Evolutionary conservation across 495 filamentous ascomycete genomes (phyloP).

Genomic region (Chaetomium fimeti): DNA sequence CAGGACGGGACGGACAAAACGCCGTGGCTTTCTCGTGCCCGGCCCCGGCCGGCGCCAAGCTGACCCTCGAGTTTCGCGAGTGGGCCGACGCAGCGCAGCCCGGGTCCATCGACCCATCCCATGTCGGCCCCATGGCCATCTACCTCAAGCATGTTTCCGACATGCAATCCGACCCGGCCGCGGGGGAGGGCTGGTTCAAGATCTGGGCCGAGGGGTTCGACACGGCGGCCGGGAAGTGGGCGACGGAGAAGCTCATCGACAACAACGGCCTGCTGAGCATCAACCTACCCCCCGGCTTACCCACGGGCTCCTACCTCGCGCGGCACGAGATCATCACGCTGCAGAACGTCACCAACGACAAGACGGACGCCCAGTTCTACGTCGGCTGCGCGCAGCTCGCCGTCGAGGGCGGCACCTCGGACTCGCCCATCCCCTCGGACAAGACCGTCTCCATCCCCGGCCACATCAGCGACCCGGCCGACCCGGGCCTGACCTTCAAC

Average conservation of each 20-base stretch:
- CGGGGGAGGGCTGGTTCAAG: constrained; percentile 77
- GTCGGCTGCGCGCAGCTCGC: constrained; percentile 70
- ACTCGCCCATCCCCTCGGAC: constrained; percentile 37
- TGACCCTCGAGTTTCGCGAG: constrained; percentile 63
- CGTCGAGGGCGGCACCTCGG: constrained; percentile 46
- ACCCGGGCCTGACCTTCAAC: constrained; percentile 60
- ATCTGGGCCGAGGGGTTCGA: constrained; percentile 69
- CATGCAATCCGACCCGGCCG: constrained; percentile 38
- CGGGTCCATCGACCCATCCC: constrained; percentile 58
- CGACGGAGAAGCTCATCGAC: constrained; percentile 63
- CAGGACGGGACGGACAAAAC: constrained; percentile 56
- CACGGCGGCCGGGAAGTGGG: constrained; percentile 53
- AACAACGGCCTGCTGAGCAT: constrained; percentile 63
- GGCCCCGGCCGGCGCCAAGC: constrained; percentile 49
- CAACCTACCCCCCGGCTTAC: constrained; percentile 57
- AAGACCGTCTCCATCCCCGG: constrained; percentile 62
- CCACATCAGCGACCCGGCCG: constrained; percentile 48
- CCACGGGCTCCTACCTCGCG: constrained; percentile 64
- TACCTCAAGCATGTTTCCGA: constrained; percentile 66
- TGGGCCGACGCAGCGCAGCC: constrained; percentile 56
- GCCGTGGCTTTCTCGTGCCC: constrained; percentile 60
- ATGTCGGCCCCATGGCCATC: constrained; percentile 69
- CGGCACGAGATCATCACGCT: constrained; percentile 68
- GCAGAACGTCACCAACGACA: constrained; percentile 56
- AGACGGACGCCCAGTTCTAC: constrained; percentile 62